Base-by-base conservation (phyloP, 176 grass and related monocot genomes). In the Zoysia pacifica region DNA sequence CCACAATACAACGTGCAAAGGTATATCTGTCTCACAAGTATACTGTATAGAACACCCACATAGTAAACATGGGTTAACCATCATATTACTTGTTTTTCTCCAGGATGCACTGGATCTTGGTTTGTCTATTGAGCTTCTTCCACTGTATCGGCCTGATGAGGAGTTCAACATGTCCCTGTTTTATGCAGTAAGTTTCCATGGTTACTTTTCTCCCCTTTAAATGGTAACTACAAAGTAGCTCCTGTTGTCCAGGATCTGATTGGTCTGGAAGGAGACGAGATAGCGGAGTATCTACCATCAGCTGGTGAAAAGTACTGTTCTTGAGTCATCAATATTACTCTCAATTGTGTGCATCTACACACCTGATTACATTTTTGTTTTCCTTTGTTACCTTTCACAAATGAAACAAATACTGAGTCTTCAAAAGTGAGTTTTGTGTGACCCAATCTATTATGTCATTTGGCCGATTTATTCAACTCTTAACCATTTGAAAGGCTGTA, bases 41-140 rank as follows among this genome's bases (percentile, higher is more conserved):
- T 84, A 42, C 28, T 76, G 35, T 77, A 14, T 7, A 54, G 5
- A 7, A 6, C 20, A 11, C 13, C 8, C 13, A 53, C 44, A 80
- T 48, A 50, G 19, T 40, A 65, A 80, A 70, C 28, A 18, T 12
- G 16, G 15, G 10, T 52, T 28, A 71, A 16, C 72, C 11, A 3
- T 79, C 52, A 53, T 44, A 64, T 45, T 77, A 49, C 14, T 79
- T 58, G 13, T 73, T 55, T 82, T 20, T 40, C 42, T 83, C 8
- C 78, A 97, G 94, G 94, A 97, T 76, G 90, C 87, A 75, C 77
- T 89, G 89, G 94, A 92, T 87, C 87, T 97, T 84, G 94, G 94
- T 86, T 89, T 97, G 58, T 90, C 86, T 59, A 83, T 97, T 76
- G 94, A 97, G 65, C 91, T 97, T 83, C 91, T 94, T 83, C 94